Conservation (phyloP, 2,329 filamentous ascomycete species). For the Pleomassaria siparia region DNA sequence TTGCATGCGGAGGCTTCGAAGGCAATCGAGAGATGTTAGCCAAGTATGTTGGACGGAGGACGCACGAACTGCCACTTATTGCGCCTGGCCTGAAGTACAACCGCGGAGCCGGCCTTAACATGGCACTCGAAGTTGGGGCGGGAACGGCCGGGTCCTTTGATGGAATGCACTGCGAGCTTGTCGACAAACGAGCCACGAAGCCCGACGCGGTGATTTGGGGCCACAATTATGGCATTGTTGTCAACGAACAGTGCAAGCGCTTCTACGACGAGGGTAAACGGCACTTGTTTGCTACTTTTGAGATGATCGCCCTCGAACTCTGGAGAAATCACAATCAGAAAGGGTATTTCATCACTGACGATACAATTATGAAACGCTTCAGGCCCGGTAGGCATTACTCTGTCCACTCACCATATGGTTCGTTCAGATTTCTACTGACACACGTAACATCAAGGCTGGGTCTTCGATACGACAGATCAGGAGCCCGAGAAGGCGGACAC, state of each 20-base stretch:
- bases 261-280: conserved; percentile 44
- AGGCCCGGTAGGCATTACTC: too few relatives aligned
- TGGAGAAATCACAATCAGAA: conserved; percentile 47
- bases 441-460: too few relatives aligned
- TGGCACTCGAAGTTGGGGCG: conserved; percentile 46
- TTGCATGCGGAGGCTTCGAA: conserved; percentile 47
- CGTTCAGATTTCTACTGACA: too few relatives aligned
- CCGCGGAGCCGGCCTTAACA: conserved; percentile 43
- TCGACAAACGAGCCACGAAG: conserved; percentile 45
- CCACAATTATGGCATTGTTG: conserved; percentile 49
- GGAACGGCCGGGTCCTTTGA: conserved; percentile 45
- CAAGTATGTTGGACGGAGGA: conserved; percentile 43
- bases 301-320: conserved; percentile 46
- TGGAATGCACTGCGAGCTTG: conserved; percentile 48
- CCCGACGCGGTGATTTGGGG: too few relatives aligned
- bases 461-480: conserved; percentile 47
- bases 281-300: conserved; percentile 48
- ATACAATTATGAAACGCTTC: conserved; percentile 46
- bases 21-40: conserved; percentile 46
- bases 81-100: conserved; percentile 47
- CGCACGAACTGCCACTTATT: conserved; percentile 45
- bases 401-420: too few relatives aligned
- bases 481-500: conserved; percentile 45
- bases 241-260: conserved; percentile 45
- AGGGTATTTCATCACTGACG: conserved; percentile 47